Evolutionary conservation across 1,284 basidiomycete species (phyloP).

Genomic region (Golubevia sp.): DNA sequence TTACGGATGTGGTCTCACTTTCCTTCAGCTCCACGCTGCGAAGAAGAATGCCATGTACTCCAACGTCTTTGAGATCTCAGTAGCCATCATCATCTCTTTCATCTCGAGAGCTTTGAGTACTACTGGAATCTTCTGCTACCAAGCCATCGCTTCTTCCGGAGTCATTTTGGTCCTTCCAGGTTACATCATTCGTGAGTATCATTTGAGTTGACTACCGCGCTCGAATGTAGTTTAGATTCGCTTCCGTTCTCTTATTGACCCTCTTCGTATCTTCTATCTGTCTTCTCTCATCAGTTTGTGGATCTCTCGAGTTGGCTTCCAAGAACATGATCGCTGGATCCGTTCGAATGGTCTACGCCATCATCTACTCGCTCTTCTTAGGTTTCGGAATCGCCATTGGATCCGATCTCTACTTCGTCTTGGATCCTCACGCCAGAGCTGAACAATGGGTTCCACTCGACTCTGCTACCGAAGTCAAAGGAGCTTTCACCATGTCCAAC

Average conservation of each 20-base stretch:
- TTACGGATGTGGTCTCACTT: slow-evolving; percentile 74
- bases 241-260: slow-evolving; percentile 46
- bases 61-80: slow-evolving; percentile 84
- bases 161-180: slow-evolving; percentile 79
- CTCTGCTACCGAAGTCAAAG: slow-evolving; percentile 66
- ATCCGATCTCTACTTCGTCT: slow-evolving; percentile 79
- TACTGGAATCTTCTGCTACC: slow-evolving; percentile 79
- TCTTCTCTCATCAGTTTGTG: slow-evolving; percentile 66
- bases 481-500: slow-evolving; percentile 77
- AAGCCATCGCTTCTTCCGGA: slow-evolving; percentile 78
- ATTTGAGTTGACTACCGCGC: no score
- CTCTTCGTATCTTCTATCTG: slow-evolving; percentile 58
- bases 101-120: slow-evolving; percentile 75
- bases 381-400: slow-evolving; percentile 87
- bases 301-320: slow-evolving; percentile 81
- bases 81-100: slow-evolving; percentile 80
- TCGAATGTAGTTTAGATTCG: no score
- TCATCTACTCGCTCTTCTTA: slow-evolving; percentile 85
- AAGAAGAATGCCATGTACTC: slow-evolving; percentile 80
- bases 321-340: slow-evolving; percentile 85
- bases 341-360: slow-evolving; percentile 85
- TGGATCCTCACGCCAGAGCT: slow-evolving; percentile 68
- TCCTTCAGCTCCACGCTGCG: slow-evolving; percentile 76
- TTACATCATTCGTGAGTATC: slow-evolving; percentile 75
- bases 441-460: slow-evolving; percentile 24